Evolutionary conservation across 805 yeast species (phyloP).

Genomic region (Zygosaccharomyces siamensis): DNA sequence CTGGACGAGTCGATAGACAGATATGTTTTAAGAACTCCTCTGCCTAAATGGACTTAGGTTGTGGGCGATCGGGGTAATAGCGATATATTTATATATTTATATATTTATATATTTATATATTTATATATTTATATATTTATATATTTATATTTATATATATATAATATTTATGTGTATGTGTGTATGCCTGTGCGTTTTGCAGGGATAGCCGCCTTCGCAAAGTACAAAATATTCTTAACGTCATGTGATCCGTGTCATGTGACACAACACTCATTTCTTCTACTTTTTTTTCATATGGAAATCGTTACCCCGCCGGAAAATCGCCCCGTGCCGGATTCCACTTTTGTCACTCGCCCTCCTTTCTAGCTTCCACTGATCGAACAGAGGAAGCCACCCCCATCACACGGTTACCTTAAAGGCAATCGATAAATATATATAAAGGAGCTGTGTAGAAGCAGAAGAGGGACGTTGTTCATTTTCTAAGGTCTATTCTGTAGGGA

Average conservation of each 20-base stretch:
- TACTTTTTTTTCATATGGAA: background rate
- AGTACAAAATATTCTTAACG: too few relatives aligned
- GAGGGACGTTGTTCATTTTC: background rate
- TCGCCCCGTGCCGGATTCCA: constrained; percentile 4
- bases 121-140: too few relatives aligned
- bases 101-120: too few relatives aligned
- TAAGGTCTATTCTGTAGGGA: background rate
- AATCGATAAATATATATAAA: background rate
- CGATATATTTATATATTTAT: too few relatives aligned
- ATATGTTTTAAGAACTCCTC: constrained; percentile 54
- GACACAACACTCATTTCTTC: too few relatives aligned
- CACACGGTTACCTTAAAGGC: constrained; percentile 2
- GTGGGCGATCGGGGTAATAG: background rate
- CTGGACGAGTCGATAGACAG: constrained; percentile 44
- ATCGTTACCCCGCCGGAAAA: background rate
- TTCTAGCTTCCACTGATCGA: constrained; percentile 1
- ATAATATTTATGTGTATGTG: too few relatives aligned
- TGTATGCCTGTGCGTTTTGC: too few relatives aligned
- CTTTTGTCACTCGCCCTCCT: constrained; percentile 1
- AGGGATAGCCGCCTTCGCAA: too few relatives aligned
- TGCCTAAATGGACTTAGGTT: constrained; percentile 69
- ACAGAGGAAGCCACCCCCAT: constrained; percentile 3
- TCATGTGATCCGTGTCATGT: too few relatives aligned
- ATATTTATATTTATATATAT: too few relatives aligned
- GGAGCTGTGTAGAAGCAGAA: background rate